Base-by-base conservation (phyloP, 2,329 filamentous ascomycete genomes). In the Ophiostoma triangulosporum region DNA sequence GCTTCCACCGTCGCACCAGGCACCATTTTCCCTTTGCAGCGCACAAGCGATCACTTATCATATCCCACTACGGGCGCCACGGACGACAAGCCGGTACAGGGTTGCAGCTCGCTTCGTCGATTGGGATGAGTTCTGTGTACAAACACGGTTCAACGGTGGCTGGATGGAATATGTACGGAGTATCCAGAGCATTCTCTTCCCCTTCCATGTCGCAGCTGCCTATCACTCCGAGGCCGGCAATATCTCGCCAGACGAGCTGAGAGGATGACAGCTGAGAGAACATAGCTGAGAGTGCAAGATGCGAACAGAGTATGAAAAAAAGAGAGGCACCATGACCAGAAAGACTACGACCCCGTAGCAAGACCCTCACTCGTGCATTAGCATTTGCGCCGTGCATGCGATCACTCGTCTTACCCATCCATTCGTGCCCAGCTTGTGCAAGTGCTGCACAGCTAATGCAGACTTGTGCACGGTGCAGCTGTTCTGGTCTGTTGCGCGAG, bases 91-190 rank as follows among this genome's bases (percentile, higher is more conserved):
- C 43, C 43, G 43, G 43, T 29, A 40, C 33, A 49, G 29, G 45
- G 51, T 49, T 53, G 51, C 45, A 38, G 24, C 22, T 43, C 38
- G 38, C 20, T 43, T 43, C 38, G 38, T 43, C 38, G 22, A 43
- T 43, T 38, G 33, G 32, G 33, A 35, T 35, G 22, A 20, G 17
- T 6, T 14, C 7, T 43, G 38, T 4, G 29, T 31, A 8, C 29
- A 31, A 8, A 31, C 29, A 8, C 29, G 7, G 29, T 31, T 7
- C 29, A 31, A 6, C 29, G 20, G 14, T 38, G 20, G 35, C 17
- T 14, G 17, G 35, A 17, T 38, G 35, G 8, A 9, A 8, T 6
- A 17, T 38, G n/a, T 3, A 8, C 9, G n/a, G 17, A 38, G 35
- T 38, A 38, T 38, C n/a, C n/a, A n/a, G n/a, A n/a, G n/a, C n/a